phyloP scores from a whole-genome alignment of 2,329 filamentous ascomycete species.

The Alternaria novae-zelandiae region DNA sequence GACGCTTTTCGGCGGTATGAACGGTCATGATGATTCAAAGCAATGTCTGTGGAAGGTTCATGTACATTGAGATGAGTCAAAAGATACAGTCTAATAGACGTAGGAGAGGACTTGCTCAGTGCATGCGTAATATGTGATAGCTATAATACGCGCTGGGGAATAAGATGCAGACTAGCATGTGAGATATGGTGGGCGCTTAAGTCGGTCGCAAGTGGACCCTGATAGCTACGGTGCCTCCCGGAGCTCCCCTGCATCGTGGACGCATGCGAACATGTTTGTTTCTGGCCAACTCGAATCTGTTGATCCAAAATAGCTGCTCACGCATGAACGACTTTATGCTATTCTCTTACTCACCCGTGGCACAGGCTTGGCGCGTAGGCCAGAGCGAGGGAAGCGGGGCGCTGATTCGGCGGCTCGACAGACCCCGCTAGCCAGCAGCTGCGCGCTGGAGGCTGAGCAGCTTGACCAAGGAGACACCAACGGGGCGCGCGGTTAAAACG shows the following conservation, averaged over 20 bases:
- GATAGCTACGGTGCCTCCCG: neutral
- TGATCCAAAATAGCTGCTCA: neutral
- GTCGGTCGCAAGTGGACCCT: conserved; percentile 20
- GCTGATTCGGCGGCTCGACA: conserved; percentile 36
- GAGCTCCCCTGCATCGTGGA: neutral
- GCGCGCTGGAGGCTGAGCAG: conserved; percentile 43
- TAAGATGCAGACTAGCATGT: conserved; percentile 6
- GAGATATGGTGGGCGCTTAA: conserved; percentile 21
- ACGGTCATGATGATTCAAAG: conserved; percentile 11
- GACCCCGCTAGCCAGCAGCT: conserved; percentile 42
- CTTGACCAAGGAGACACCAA: conserved; percentile 22
- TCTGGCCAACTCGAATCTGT: neutral
- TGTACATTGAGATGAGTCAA: neutral
- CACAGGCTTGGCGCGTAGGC: conserved; percentile 18
- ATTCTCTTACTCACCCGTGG: conserved; percentile 15
- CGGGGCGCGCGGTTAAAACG: conserved; percentile 26
- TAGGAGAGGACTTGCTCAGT: neutral
- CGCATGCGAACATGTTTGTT: conserved; percentile 1
- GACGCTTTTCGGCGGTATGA: conserved; percentile 3
- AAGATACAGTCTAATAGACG: neutral
- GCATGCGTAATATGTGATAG: neutral
- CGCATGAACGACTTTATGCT: neutral
- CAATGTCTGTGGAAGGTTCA: neutral
- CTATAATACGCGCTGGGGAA: conserved; percentile 11
- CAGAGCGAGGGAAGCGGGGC: conserved; percentile 15